A percentile compares a stretch with the other conserved stretches of the same genome.
Conservation (phyloP, 2,329 filamentous ascomycete species). For the Aspergillus chevalieri region DNA sequence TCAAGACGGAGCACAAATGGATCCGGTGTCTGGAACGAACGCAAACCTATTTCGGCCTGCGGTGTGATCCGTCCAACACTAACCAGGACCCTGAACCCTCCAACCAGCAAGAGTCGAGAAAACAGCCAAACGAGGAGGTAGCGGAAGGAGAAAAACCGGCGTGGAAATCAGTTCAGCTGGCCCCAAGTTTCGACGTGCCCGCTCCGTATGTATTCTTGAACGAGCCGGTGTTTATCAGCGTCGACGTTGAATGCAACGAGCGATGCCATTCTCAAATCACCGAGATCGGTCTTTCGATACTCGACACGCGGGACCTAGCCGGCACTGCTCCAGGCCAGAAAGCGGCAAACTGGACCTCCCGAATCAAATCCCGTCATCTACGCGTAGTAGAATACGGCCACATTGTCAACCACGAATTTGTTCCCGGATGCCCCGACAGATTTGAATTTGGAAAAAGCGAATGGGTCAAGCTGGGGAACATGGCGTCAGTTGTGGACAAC, state of each 20-base stretch:
- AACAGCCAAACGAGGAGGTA: background rate
- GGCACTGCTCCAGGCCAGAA: conserved; percentile 53
- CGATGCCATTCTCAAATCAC: conserved; percentile 60
- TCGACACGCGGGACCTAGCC: conserved; percentile 62
- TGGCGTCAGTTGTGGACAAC: conserved; percentile 42
- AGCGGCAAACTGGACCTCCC: conserved; percentile 60
- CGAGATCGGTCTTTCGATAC: conserved; percentile 75
- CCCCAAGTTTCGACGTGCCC: conserved; percentile 42
- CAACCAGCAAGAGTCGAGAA: conserved; percentile 16
- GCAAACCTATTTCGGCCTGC: conserved; percentile 56
- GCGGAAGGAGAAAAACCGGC: conserved; percentile 3
- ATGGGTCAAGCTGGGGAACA: conserved; percentile 43
- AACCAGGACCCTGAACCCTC: background rate
- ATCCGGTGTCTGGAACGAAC: conserved; percentile 55
- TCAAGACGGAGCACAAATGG: conserved; percentile 48
- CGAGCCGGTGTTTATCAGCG: conserved; percentile 63
- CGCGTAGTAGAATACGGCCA: conserved; percentile 64
- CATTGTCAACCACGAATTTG: conserved; percentile 61
- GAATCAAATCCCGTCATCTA: conserved; percentile 68
- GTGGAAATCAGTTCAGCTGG: conserved; percentile 11
- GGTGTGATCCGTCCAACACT: background rate
- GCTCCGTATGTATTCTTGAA: conserved; percentile 45
- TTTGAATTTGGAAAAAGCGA: conserved; percentile 66
- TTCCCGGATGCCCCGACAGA: conserved; percentile 66
- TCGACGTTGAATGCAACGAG: conserved; percentile 84